Evolutionary conservation across 106 monocot species (phyloP), one percentile per base, ranked within the genome.

Genomic region (Vanilla planifolia): DNA sequence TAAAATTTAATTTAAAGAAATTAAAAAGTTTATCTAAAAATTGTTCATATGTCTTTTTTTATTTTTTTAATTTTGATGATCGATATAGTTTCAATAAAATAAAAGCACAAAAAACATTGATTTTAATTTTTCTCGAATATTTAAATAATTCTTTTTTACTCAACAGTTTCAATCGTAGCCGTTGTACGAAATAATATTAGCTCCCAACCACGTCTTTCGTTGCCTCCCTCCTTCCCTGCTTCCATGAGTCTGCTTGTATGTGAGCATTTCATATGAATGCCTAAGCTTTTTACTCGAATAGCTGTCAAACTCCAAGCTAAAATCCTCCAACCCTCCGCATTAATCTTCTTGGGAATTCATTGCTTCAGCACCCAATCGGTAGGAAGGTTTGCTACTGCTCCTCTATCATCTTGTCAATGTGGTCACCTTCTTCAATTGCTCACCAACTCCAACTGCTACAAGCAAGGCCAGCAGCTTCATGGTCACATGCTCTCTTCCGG

Each of bases 391-490:
- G 13, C 33, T n/a, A 8, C 16, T 16, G 15, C 33, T 55, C n/a
- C 63, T 24, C 74, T 83, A 34, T 52, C 66, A 26, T 83, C 78
- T 41, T 71, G 78, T 39, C 74, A 75, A 71, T 83, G 78, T 17
- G 83, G 83, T 1, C 34, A 40, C 28, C 83, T 78, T 33, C 37
- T 83, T 16, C 77, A 71, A 58, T 62, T 75, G 29, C 25, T 83
- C 53, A 75, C 83, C 36, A 71, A 70, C 66, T 63, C 64, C 43
- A 71, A 39, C 23, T 58, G 67, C 25, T 33, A 33, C 46, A 5
- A 21, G 4, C 33, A 53, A 17, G 78, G 78, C 47, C 56, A 10
- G 22, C 44, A 68, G 33, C 63, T 78, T 59, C 83, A 83, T 48
- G 73, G 75, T 59, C 66, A 75, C 71, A 42, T 68, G 7, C 21